Base-by-base conservation (phyloP, 257 asterid genomes). In the Nicotiana undulata region DNA sequence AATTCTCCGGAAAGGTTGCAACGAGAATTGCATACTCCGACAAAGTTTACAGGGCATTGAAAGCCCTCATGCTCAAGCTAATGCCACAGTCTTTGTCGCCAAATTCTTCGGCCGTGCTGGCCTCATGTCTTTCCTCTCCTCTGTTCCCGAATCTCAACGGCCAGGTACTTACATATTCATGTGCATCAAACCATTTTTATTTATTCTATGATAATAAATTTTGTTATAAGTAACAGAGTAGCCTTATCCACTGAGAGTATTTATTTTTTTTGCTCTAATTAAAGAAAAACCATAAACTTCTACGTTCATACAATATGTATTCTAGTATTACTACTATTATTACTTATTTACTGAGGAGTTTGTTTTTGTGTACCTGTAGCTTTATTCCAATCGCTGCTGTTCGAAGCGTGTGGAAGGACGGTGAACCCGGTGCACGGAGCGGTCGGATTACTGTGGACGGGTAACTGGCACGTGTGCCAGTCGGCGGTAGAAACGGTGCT, bases 31-130 rank as follows among this genome's bases (percentile, higher is more conserved):
- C 90, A 90, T 92, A 82, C 85, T 94, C 1, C 64, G 97, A 63
- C 92, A 90, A 53, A 91, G 97, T 70, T 75, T 92, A 75, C 88
- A 79, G 6, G 88, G 87, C 63, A 90, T 92, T 5, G 88, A 89
- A 10, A 79, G 58, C 86, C 88, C 98, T 63, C 91, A 89, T 63
- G 88, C 97, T 31, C 98, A 94, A 78, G 92, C 96, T n/a, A 89
- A 92, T 83, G 98, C 97, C 80, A 92, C 98, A 11, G 89, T 92
- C 11, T 94, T 94, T 80, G 97, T 91, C 9, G 97, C 97, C 63
- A 94, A 92, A 84, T 93, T 93, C 80, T 93, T 92, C 72, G 98
- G 98, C 88, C 97, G 98, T 24, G 94, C 98, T 40, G 98, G 95
- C 13, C 98, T 94, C 80, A 85, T 92, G 90, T 92, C 97, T 63